Evolutionary conservation across 75 land plant species (phyloP).

Genomic region (Pinus albicaulis): DNA sequence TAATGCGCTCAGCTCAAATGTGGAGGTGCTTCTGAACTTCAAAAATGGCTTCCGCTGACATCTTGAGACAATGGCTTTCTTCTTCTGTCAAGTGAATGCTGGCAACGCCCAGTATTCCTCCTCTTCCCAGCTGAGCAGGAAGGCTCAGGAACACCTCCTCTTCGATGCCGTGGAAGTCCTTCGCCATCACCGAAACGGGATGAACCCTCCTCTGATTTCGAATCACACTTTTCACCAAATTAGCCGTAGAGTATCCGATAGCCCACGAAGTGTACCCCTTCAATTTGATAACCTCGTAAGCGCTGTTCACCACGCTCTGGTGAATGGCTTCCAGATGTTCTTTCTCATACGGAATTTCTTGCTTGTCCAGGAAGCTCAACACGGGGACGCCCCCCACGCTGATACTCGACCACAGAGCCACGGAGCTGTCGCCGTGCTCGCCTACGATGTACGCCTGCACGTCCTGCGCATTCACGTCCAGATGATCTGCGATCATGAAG

Average conservation of each 20-base stretch:
- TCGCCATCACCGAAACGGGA: conserved; percentile 79
- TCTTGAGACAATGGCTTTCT: neutral
- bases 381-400: conserved; percentile 76
- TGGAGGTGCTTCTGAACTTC: conserved; percentile 9
- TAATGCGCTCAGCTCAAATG: neutral
- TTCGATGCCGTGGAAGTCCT: conserved; percentile 64
- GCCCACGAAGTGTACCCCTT: conserved; percentile 95
- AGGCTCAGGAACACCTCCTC: conserved; percentile 51
- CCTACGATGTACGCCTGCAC: conserved; percentile 85
- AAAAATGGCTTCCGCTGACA: conserved; percentile 16
- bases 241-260: conserved; percentile 84
- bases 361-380: conserved; percentile 40
- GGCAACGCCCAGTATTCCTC: conserved; percentile 13
- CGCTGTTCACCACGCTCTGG: conserved; percentile 53
- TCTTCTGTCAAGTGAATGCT: conserved; percentile 12
- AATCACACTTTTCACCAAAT: conserved; percentile 48
- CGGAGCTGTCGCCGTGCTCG: conserved; percentile 92
- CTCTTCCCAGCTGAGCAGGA: conserved; percentile 17
- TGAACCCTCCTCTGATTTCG: conserved; percentile 66
- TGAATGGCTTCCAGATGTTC: conserved; percentile 48
- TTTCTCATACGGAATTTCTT: conserved; percentile 40
- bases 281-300: conserved; percentile 79
- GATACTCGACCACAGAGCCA: conserved; percentile 89
- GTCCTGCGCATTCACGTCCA: conserved; percentile 79
- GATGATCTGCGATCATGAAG: conserved; percentile 71